A percentile compares a stretch with the other conserved stretches of the same genome.
Conservation (phyloP, 139 green algal species). For the Closterium sp. region DNA sequence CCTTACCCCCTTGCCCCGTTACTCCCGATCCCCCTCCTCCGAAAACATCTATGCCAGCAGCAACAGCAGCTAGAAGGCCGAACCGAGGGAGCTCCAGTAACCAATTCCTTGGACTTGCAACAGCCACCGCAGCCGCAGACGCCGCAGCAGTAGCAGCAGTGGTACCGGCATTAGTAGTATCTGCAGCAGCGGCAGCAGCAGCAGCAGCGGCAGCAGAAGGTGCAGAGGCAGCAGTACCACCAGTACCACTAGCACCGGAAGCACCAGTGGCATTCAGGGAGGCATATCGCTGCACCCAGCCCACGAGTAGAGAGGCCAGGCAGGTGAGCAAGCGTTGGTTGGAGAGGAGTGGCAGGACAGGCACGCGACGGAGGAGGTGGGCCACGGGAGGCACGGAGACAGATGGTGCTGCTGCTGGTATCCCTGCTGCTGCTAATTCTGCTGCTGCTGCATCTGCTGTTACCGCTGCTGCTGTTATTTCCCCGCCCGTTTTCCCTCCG, state of each 20-base stretch:
- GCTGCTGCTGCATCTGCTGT: no score
- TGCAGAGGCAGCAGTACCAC: no score
- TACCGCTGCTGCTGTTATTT: neutral
- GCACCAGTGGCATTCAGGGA: neutral
- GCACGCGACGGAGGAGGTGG: neutral
- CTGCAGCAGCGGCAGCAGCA: no score
- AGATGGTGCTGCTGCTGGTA: neutral
- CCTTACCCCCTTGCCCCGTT: neutral
- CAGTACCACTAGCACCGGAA: neutral
- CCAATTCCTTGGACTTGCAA: neutral
- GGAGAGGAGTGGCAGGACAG: neutral
- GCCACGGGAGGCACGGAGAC: neutral
- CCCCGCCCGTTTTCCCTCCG: neutral
- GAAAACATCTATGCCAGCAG: neutral
- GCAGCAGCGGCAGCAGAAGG: no score
- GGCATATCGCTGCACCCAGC: neutral
- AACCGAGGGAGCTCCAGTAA: neutral
- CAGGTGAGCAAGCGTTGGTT: neutral
- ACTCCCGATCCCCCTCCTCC: neutral
- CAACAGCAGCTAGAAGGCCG: neutral
- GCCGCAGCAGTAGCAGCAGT: neutral
- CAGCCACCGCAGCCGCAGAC: neutral
- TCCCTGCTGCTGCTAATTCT: neutral
- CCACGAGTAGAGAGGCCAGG: neutral
- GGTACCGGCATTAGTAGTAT: no score